phyloP scores from a whole-genome alignment of 345 rosid species.

The Eucalyptus lansdowneana region DNA sequence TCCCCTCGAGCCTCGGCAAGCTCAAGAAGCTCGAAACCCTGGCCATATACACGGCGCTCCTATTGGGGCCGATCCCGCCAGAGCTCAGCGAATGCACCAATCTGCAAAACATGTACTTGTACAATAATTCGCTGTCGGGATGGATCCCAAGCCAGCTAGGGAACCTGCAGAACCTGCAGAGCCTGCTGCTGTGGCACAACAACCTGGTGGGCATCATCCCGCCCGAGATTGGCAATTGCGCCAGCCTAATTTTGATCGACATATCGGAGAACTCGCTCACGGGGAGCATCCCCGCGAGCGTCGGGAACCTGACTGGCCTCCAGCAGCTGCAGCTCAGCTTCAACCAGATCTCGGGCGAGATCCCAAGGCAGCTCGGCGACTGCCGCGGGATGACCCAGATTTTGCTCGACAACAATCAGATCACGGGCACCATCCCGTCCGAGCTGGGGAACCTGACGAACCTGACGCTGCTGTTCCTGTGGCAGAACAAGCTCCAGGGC shows the following conservation, averaged over 20 bases:
- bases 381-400: constrained; percentile 47
- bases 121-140: constrained; percentile 68
- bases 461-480: constrained; percentile 57
- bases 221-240: constrained; percentile 59
- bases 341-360: constrained; percentile 66
- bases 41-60: constrained; percentile 60
- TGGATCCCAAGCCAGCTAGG: constrained; percentile 54
- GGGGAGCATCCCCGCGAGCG: constrained; percentile 55
- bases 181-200: constrained; percentile 68
- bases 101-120: constrained; percentile 62
- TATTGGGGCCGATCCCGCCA: constrained; percentile 69
- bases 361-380: constrained; percentile 47
- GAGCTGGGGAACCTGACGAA: constrained; percentile 46
- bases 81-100: constrained; percentile 68
- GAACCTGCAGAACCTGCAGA: constrained; percentile 34
- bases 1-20: constrained; percentile 58
- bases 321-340: constrained; percentile 67
- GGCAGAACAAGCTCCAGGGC: constrained; percentile 83
- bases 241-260: constrained; percentile 41
- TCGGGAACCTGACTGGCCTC: constrained; percentile 44
- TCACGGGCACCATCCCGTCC: constrained; percentile 60
- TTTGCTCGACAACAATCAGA: constrained; percentile 76
- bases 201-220: constrained; percentile 62
- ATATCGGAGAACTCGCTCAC: constrained; percentile 62
- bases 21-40: constrained; percentile 59